These are phyloP conservation scores for Otatea glauca DNA, from an alignment of 176 grass and related monocot genomes.

Conservation along the genomic window DNA sequence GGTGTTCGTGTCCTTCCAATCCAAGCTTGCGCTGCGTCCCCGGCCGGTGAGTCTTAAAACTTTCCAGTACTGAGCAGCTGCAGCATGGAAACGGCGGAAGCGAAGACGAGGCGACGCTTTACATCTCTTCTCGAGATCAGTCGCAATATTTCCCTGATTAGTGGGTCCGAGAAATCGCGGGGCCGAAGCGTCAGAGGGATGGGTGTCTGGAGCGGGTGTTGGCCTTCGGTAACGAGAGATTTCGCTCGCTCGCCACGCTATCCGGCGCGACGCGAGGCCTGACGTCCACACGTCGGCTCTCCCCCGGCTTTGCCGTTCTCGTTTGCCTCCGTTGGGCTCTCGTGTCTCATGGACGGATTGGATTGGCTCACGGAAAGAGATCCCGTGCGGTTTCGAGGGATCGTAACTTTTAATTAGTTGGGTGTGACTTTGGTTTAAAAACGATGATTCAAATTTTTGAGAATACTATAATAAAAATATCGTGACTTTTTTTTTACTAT, in stretches of 20 bases:
- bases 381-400: no score
- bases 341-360: neutral
- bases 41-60: conserved; percentile 21
- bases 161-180: accelerated
- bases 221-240: neutral
- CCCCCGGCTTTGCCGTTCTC: neutral
- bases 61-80: conserved; percentile 11
- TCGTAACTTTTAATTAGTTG: no score
- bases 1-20: conserved; percentile 18
- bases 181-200: neutral
- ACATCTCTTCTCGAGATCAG: no score
- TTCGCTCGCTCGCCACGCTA: conserved; percentile 35
- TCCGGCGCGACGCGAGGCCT: conserved; percentile 46
- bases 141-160: neutral
- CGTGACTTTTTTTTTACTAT: no score
- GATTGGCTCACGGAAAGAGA: neutral
- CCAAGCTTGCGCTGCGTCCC: neutral
- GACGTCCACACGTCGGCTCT: conserved; percentile 54
- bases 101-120: neutral
- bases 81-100: neutral
- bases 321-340: neutral
- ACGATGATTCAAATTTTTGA: no score
- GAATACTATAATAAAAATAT: no score
- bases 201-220: accelerated
- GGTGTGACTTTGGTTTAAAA: no score